Evolutionary conservation across 1,284 basidiomycete genomes (phyloP).

Genomic region (Naganishia albida): DNA sequence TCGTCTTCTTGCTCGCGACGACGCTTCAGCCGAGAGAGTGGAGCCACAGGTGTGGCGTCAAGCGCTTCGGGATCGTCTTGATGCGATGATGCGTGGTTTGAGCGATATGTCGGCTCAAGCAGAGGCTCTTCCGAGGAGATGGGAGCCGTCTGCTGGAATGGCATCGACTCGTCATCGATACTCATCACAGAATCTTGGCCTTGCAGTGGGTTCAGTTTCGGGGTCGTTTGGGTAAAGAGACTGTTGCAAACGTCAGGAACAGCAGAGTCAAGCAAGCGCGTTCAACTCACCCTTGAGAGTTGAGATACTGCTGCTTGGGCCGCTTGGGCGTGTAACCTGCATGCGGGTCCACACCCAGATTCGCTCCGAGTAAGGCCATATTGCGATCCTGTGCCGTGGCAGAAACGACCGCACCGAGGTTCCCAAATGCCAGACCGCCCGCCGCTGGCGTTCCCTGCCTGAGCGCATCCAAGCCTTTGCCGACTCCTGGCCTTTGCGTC

Average conservation of each 20-base stretch:
- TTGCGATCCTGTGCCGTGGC: constrained; percentile 13
- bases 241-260: constrained; percentile 4
- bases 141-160: not conserved
- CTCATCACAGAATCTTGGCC: constrained; percentile 20
- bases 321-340: constrained; percentile 17
- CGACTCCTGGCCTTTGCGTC: not conserved
- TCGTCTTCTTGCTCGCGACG: constrained; percentile 15
- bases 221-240: constrained; percentile 22
- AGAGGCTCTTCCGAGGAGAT: constrained; percentile 13
- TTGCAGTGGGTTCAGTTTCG: constrained; percentile 17
- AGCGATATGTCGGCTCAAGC: constrained; percentile 24
- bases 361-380: constrained; percentile 5
- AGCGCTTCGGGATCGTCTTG: constrained; percentile 1
- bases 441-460: constrained; percentile 21
- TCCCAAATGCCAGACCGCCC: constrained; percentile 10
- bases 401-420: constrained; percentile 15
- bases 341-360: not conserved
- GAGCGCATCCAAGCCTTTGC: constrained; percentile 19
- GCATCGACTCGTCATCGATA: constrained; percentile 23
- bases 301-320: constrained; percentile 21
- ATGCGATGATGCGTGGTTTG: constrained; percentile 4
- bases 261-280: not conserved
- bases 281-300: constrained; percentile 26
- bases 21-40: constrained; percentile 18
- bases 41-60: constrained; percentile 14